Base-by-base conservation (phyloP, 768 basidiomycete genomes). In the Amanita rubescens region DNA sequence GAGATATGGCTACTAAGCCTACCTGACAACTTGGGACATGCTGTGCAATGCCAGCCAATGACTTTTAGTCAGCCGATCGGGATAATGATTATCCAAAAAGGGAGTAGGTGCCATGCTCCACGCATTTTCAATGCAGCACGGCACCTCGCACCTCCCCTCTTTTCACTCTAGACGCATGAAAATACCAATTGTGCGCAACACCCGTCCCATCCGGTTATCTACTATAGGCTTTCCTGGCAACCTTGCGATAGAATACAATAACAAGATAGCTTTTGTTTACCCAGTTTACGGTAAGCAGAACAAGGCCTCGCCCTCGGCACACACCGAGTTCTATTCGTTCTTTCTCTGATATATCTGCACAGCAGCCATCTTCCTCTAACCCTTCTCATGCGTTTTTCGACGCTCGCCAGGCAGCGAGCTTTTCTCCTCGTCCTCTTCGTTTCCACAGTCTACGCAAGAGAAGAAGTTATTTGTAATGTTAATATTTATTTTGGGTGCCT, bases 401-500 rank as follows among this genome's bases (percentile, higher is more conserved):
- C 67, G 62, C 80, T 87, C 85, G 86, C 85, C 87, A 64, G 85
- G 85, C 65, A 79, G 87, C 87, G 85, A 81, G 79, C 70, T 60
- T 57, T 77, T 56, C 56, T 76, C 45, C 45, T 71, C 56, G 53
- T 77, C 64, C 66, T 67, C 57, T 39, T 66, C 4, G 58, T 59
- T 25, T 52, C 73, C 27, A 65, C 67, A 58, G 71, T 73, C 59
- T 58, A 66, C 59, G 79, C 83, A 30, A 71, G 69, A 62, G 76
- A 83, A 60, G 71, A 83, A 44, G 69, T 75, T 7, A 63, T 89
- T 55, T 89, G 87, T 85, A 63, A 51, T 59, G 84, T 81, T 17
- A 32, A 43, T 42, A 33, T 52, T 32, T 53, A 24, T n/a, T 44
- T 50, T 15, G 32, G 46, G 35, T 51, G 37, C 39, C 53, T 44